Evolutionary conservation across 495 filamentous ascomycete genomes (phyloP), one percentile per base, ranked within the genome.

Genomic region (Penicillium bovifimosum): DNA sequence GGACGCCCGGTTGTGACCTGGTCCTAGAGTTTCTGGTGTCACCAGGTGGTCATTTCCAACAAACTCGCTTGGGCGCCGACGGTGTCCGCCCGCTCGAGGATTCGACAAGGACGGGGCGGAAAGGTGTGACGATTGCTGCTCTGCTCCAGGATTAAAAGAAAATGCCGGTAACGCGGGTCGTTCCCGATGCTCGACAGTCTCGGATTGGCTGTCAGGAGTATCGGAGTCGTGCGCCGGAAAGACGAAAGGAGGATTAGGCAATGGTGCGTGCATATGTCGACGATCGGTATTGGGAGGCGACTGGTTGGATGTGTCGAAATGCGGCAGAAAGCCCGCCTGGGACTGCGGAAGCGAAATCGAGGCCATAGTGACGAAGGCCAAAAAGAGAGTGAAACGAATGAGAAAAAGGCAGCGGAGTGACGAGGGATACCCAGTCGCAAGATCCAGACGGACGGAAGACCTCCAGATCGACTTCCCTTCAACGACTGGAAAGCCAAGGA

Each of bases 61-160:
- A 58, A 90, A 86, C 68, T 91, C 88, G 63, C 87, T 91, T 6
- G 78, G 83, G 38, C 85, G 84, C 54, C 90, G 77, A 47, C 84
- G 78, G 62, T 95, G 89, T 26, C 84, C 82, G 14, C 65, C 72
- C 2, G 79, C 59, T 47, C 58, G 72, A 62, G 63, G 62, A 50
- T 50, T 55, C 6, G 67, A 56, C 36, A 54, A 56, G 5, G 46
- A 49, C 11, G 67, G 76, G 52, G 45, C 64, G 42, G 55, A 64
- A 54, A 53, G 66, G 18, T 70, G 70, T 29, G 65, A 44, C 9
- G 65, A 53, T 29, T 61, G 58, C 14, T 26, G 34, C 29, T 53
- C 55, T 5, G 68, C 62, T 11, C 73, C 80, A 7, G 83, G 82
- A 57, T 85, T 86, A 64, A 88, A 88, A 6, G 77, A 81, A 54